Percentiles rank a stretch among this genome's conserved stretches.
Conservation (phyloP, 2,329 filamentous ascomycete genomes). For the Stemphylium vesicarium region DNA sequence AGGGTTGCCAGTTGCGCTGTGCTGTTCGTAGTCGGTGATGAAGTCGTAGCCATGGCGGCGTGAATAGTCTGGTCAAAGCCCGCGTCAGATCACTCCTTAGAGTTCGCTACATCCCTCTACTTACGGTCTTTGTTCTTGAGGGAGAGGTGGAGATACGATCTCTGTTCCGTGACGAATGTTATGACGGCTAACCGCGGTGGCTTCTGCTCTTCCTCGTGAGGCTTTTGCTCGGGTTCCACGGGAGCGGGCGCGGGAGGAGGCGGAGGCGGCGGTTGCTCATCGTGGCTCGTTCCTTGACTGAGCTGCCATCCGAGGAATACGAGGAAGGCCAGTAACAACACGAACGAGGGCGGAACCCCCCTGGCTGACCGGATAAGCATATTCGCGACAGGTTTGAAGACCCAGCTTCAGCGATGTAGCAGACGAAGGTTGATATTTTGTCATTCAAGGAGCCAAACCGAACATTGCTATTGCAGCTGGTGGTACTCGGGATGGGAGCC, state of each 20-base stretch:
- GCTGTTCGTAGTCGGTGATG: conserved; percentile 49
- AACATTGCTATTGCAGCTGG: conserved; percentile 21
- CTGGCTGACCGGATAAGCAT: conserved; percentile 40
- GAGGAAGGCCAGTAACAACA: conserved; percentile 37
- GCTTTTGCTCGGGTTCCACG: conserved; percentile 3
- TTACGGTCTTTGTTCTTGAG: conserved; percentile 49
- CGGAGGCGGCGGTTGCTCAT: conserved; percentile 18
- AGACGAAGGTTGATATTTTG: background rate
- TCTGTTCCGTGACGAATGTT: conserved; percentile 47
- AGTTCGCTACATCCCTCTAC: conserved; percentile 2
- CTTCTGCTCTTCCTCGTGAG: conserved; percentile 16
- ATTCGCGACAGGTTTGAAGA: background rate
- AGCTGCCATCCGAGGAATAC: conserved; percentile 42
- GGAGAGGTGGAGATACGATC: conserved; percentile 45
- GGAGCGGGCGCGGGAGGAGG: conserved; percentile 4
- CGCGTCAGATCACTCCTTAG: conserved; percentile 7
- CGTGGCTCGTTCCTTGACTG: conserved; percentile 27
- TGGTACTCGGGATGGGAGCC: conserved; percentile 22
- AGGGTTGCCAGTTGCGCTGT: conserved; percentile 32
- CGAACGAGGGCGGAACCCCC: conserved; percentile 27
- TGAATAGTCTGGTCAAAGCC: conserved; percentile 41
- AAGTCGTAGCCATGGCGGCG: conserved; percentile 51
- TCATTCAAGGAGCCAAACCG: conserved; percentile 2
- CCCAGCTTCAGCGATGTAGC: background rate
- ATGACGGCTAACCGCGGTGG: conserved; percentile 42